phyloP scores from a whole-genome alignment of 2,329 filamentous ascomycete genomes.

The Aspergillus quadricinctus region DNA sequence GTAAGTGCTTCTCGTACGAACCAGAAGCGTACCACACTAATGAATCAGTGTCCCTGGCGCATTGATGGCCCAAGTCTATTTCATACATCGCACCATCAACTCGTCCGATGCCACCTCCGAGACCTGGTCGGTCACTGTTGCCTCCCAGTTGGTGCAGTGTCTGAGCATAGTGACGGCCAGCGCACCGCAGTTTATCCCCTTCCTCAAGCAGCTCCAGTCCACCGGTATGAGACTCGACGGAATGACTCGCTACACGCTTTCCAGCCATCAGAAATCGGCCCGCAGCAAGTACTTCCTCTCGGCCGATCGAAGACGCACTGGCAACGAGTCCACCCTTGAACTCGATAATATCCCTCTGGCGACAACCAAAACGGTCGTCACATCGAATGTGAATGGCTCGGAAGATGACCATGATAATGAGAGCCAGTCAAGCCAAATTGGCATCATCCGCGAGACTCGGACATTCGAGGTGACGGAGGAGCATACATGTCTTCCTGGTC shows the following conservation, averaged over 20 bases:
- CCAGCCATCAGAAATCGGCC: background rate
- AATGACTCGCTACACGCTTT: constrained; percentile 7
- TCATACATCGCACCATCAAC: constrained; percentile 9
- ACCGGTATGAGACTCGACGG: constrained; percentile 23
- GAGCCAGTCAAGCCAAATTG: constrained; percentile 23
- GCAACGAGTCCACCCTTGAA: constrained; percentile 12
- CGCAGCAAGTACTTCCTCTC: constrained; percentile 5
- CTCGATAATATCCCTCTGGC: constrained; percentile 8
- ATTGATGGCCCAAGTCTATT: constrained; percentile 19
- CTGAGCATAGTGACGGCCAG: constrained; percentile 29
- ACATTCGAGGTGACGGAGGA: constrained; percentile 21
- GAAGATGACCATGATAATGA: constrained; percentile 17
- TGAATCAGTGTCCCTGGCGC: constrained; percentile 19
- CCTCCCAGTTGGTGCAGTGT: constrained; percentile 15
- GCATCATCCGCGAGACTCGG: constrained; percentile 24
- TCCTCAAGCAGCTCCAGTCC: constrained; percentile 27
- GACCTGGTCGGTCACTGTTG: constrained; percentile 17
- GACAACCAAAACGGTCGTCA: constrained; percentile 11
- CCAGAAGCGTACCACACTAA: background rate
- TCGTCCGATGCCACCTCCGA: constrained; percentile 17
- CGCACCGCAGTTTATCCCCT: constrained; percentile 28
- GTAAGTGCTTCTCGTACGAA: constrained; percentile 13
- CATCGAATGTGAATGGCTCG: constrained; percentile 6
- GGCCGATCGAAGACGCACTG: background rate
- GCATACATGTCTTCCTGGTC: background rate